Conservation (phyloP, 495 filamentous ascomycete genomes). For the Trichocladium antarcticum region DNA sequence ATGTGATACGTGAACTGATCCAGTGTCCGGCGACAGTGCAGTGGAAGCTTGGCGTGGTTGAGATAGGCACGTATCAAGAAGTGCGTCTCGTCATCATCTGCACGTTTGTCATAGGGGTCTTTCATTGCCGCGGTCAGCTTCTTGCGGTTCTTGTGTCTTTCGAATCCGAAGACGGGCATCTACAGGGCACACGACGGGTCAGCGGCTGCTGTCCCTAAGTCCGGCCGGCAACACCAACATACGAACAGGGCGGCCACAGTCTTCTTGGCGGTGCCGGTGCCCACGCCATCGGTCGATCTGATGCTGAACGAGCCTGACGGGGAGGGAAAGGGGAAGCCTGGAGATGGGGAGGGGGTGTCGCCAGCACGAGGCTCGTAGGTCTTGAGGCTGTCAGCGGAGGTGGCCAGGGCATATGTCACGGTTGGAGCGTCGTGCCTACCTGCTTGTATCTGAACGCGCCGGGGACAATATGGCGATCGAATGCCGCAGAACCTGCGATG, state of each 20-base stretch:
- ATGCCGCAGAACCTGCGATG: neutral
- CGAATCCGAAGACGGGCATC: conserved; percentile 4
- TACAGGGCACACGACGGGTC: neutral
- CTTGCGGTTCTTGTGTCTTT: conserved; percentile 1
- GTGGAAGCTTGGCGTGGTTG: neutral
- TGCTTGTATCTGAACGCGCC: conserved; percentile 1
- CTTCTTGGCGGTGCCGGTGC: neutral
- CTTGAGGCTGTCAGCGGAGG: no score
- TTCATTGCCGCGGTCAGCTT: neutral
- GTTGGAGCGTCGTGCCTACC: neutral
- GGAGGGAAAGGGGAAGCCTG: neutral
- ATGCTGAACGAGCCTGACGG: neutral
- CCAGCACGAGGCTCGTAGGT: no score
- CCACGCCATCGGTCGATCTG: neutral
- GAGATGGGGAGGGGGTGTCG: neutral
- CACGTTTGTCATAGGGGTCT: neutral
- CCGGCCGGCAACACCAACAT: neutral
- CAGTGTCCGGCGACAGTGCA: conserved; percentile 6
- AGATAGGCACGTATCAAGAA: neutral
- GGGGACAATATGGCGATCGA: neutral
- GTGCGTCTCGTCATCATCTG: neutral
- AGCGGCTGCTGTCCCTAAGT: neutral
- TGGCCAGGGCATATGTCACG: no score
- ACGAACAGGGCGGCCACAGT: conserved; percentile 1
- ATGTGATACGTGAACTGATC: conserved; percentile 6